These are phyloP conservation scores for Phytophthora quininea DNA, from an alignment of 352 stramenopile species.

Conservation along the genomic window DNA sequence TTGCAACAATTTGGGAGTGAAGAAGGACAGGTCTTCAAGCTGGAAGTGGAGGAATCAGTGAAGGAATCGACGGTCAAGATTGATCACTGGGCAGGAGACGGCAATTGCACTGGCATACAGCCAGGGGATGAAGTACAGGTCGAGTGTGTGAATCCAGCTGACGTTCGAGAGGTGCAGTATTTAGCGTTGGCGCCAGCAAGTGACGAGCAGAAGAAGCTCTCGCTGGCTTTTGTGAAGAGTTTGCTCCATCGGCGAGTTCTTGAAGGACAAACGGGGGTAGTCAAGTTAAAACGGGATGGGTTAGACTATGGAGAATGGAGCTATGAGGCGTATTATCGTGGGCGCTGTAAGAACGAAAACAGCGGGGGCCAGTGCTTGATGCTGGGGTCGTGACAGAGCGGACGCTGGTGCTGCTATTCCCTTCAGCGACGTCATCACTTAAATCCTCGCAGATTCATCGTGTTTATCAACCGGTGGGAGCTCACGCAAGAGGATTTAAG, in stretches of 20 bases:
- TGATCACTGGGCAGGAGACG: constrained; percentile 43
- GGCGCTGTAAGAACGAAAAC: constrained; percentile 5
- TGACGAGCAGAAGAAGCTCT: constrained; percentile 45
- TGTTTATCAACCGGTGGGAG: constrained; percentile 40
- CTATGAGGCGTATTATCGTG: constrained; percentile 56
- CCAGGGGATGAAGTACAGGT: constrained; percentile 14
- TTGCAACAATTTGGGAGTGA: constrained; percentile 20
- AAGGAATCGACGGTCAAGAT: constrained; percentile 30
- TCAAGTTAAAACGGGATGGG: constrained; percentile 54
- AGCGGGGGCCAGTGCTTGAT: constrained; percentile 18
- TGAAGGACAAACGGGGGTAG: constrained; percentile 20
- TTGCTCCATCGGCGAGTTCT: constrained; percentile 56
- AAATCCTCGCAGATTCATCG: not conserved
- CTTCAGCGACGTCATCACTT: constrained; percentile 32
- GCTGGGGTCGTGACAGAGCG: constrained; percentile 60
- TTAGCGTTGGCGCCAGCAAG: constrained; percentile 48
- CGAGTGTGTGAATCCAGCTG: constrained; percentile 28
- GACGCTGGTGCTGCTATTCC: constrained; percentile 67
- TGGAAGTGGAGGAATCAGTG: constrained; percentile 49
- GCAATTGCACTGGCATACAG: not conserved
- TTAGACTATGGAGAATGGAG: constrained; percentile 68
- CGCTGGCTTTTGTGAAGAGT: constrained; percentile 59
- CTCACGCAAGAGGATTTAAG: constrained; percentile 43
- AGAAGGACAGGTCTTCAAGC: constrained; percentile 40
- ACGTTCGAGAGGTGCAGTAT: constrained; percentile 54